These are phyloP conservation scores for Cercospora sp. DNA, from an alignment of 2,329 filamentous ascomycete species.

Conservation along the genomic window DNA sequence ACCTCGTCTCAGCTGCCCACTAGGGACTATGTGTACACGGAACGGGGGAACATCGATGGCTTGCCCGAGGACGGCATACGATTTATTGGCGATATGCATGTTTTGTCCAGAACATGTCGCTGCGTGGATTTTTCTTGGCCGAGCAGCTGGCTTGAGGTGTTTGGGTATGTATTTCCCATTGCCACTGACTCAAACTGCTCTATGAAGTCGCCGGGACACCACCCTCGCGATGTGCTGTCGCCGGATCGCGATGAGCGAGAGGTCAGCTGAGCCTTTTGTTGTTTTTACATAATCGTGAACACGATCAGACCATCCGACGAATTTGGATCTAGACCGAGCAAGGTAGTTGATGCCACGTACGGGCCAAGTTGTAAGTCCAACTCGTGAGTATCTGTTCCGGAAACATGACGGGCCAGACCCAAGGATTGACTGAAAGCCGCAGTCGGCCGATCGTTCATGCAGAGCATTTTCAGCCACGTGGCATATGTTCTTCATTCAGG, in stretches of 20 bases:
- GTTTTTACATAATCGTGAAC: not conserved
- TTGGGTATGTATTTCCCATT: not conserved
- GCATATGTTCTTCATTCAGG: not conserved
- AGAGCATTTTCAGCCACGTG: not conserved
- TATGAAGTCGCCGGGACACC: not conserved
- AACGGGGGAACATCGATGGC: not conserved
- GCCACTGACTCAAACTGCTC: not conserved
- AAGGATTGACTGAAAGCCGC: not conserved
- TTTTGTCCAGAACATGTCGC: not conserved
- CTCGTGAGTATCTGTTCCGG: not conserved
- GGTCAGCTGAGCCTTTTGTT: not conserved
- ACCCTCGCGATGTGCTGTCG: not conserved
- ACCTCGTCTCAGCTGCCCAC: not conserved
- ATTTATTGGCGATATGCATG: not conserved
- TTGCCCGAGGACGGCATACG: not conserved
- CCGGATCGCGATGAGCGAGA: not conserved
- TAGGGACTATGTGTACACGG: not conserved
- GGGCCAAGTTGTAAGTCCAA: not conserved
- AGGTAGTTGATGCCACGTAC: not conserved
- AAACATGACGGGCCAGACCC: not conserved
- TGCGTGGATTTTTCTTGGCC: not conserved
- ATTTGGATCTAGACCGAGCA: not conserved
- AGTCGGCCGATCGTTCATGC: not conserved
- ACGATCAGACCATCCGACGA: not conserved
- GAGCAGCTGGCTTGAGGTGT: not conserved